Base-by-base conservation (phyloP, 1,284 basidiomycete species). In the Bjerkandera adusta region DNA sequence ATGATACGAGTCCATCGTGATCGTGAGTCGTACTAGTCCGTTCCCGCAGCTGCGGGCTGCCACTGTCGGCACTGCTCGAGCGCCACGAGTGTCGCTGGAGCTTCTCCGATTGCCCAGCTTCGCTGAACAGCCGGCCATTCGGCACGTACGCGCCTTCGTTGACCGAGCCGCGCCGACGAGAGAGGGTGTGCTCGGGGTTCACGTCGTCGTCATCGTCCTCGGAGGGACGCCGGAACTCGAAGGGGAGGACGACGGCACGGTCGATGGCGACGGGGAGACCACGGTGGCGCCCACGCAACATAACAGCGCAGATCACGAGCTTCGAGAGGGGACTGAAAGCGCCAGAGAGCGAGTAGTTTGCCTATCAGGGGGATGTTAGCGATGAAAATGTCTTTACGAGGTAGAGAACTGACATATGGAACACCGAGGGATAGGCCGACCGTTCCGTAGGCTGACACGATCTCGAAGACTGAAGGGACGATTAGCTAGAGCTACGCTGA, bases 231-330 rank as follows among this genome's bases (percentile, higher is more conserved):
- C 15, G 53, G 52, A 77, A 80, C 52, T 85, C 83, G 47, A 69
- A 70, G 1, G 86, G 87, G n/a, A 90, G 69, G 64, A 89, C 73
- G 43, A 90, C 77, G 1, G 92, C 90, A 22, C 92, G 85, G 66
- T 96, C 90, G 49, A 97, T 93, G 13, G 92, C 92, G 13, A 89
- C 85, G 0, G 90, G 89, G 4, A 93, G 68, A 29, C 92, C 92
- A 38, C 96, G 83, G 67, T 98, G 95, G 10, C 94, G 78, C 6
- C 95, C 95, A 52, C 95, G 85, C 45, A 98, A 73, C 92, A 98
- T 97, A 55, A 97, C 92, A 3, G 77, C 62, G 56, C 81, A 83
- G 16, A 97, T 63, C 44, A 97, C 84, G 18, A 98, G 74, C 66
- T 97, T 98, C 0, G 92, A 94, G 3, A 97, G 67, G 0, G 86